A percentile compares a stretch with the other conserved stretches of the same genome.
Conservation (phyloP, 2,329 filamentous ascomycete species). For the Trichoderma arundinaceum region DNA sequence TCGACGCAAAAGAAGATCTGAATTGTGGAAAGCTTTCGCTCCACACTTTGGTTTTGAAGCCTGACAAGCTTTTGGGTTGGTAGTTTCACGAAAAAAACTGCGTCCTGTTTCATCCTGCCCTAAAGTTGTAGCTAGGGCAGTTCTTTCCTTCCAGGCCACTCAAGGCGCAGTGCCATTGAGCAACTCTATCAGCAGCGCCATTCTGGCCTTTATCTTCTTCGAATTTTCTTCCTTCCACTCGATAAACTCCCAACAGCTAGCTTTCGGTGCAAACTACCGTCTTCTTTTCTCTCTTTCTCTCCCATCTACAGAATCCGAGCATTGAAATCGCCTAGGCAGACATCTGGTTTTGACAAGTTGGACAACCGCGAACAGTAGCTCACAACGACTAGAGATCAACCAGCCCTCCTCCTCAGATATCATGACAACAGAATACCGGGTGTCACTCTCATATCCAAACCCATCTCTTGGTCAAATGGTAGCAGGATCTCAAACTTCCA, state of each 20-base stretch:
- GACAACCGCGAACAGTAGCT: not conserved
- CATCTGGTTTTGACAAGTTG: not conserved
- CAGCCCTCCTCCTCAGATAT: not conserved
- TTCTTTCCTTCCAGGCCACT: constrained; percentile 8
- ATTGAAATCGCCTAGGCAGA: not conserved
- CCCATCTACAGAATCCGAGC: not conserved
- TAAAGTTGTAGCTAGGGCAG: constrained; percentile 3
- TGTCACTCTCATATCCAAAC: constrained; percentile 46
- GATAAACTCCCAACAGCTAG: not conserved
- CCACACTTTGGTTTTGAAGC: not conserved
- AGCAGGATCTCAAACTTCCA: constrained; percentile 23
- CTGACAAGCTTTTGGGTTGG: not conserved
- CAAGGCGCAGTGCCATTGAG: not conserved
- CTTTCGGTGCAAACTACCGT: not conserved
- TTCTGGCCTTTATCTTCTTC: not conserved
- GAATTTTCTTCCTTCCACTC: not conserved
- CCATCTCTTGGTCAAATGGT: constrained; percentile 43
- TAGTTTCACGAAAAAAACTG: constrained; percentile 24
- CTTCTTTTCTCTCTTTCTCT: not conserved
- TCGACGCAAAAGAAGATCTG: constrained; percentile 1
- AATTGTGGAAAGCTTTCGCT: not conserved
- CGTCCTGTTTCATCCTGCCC: constrained; percentile 11
- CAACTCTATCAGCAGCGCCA: not conserved
- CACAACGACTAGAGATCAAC: not conserved
- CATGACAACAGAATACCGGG: constrained; percentile 40